Percentiles rank a stretch among this genome's conserved stretches.
Evolutionary conservation across 768 basidiomycete genomes (phyloP).

Genomic region (Termitomyces bulborhizus): DNA sequence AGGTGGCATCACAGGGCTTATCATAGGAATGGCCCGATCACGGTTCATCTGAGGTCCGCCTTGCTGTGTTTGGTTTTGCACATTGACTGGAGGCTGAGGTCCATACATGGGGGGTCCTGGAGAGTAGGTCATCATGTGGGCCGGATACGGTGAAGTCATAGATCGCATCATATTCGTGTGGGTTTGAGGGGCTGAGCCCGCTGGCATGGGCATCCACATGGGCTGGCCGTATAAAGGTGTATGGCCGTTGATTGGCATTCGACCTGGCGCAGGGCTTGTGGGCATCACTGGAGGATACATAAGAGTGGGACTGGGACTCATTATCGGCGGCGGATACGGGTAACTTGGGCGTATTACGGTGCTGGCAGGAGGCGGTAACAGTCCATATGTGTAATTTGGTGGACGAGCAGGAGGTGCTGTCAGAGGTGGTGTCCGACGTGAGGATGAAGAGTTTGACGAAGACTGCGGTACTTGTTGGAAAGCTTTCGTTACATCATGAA

Average conservation of each 20-base stretch:
- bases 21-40: constrained; percentile 49
- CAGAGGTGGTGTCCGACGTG: constrained; percentile 42
- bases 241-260: constrained; percentile 59
- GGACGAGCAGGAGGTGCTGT: constrained; percentile 46
- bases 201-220: constrained; percentile 59
- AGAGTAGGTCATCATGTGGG: constrained; percentile 62
- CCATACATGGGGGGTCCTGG: constrained; percentile 45
- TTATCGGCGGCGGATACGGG: constrained; percentile 63
- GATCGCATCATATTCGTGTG: constrained; percentile 50
- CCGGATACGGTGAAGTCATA: constrained; percentile 55
- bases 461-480: constrained; percentile 79
- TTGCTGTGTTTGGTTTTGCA: constrained; percentile 37
- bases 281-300: constrained; percentile 58
- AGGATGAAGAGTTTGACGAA: constrained; percentile 37
- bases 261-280: constrained; percentile 56
- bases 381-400: constrained; percentile 31
- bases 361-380: constrained; percentile 39
- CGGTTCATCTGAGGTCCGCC: constrained; percentile 32
- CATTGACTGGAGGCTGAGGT: constrained; percentile 34
- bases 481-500: constrained; percentile 78
- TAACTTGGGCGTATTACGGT: constrained; percentile 49
- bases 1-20: constrained; percentile 70
- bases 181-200: constrained; percentile 38
- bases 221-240: constrained; percentile 53
- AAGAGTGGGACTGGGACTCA: constrained; percentile 61